Conservation (phyloP, 805 yeast species). For the Candida vaughaniae region DNA sequence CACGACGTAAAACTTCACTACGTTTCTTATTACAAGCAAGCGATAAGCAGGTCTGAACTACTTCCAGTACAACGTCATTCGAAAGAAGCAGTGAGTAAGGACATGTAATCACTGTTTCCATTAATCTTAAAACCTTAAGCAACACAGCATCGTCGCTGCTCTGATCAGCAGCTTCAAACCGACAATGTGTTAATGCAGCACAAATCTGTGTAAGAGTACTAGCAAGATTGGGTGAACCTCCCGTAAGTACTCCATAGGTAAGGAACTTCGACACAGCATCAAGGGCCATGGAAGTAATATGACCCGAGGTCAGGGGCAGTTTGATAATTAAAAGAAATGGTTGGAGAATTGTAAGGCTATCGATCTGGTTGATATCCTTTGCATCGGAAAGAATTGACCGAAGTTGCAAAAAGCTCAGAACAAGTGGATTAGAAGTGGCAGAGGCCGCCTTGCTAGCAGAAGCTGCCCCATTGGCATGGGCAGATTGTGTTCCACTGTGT, state of each 20-base stretch:
- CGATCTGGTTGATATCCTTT: conserved; percentile 52
- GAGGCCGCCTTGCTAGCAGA: conserved; percentile 1
- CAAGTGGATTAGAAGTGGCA: conserved; percentile 51
- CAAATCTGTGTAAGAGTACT: conserved; percentile 64
- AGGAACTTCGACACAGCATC: conserved; percentile 73
- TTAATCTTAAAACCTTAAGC: conserved; percentile 72
- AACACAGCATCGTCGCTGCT: conserved; percentile 88
- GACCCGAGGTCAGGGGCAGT: conserved; percentile 82
- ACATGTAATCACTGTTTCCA: conserved; percentile 67
- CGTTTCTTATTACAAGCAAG: conserved; percentile 90
- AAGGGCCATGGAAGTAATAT: conserved; percentile 79
- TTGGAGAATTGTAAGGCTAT: conserved; percentile 70
- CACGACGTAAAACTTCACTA: conserved; percentile 81
- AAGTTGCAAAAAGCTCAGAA: conserved; percentile 77
- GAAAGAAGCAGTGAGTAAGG: conserved; percentile 64
- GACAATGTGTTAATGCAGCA: conserved; percentile 83
- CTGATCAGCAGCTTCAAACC: conserved; percentile 94
- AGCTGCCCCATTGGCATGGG: neutral
- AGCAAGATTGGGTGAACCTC: conserved; percentile 52
- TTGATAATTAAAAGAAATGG: conserved; percentile 86
- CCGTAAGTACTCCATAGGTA: conserved; percentile 63
- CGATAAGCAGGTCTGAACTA: conserved; percentile 85
- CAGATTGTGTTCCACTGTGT: conserved; percentile 1
- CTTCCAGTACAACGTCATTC: conserved; percentile 82
- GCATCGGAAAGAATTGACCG: conserved; percentile 66